Percentiles rank a stretch among this genome's conserved stretches.
Evolutionary conservation across 2,329 filamentous ascomycete genomes (phyloP).

Genomic region (Pyrenochaeta sp.): DNA sequence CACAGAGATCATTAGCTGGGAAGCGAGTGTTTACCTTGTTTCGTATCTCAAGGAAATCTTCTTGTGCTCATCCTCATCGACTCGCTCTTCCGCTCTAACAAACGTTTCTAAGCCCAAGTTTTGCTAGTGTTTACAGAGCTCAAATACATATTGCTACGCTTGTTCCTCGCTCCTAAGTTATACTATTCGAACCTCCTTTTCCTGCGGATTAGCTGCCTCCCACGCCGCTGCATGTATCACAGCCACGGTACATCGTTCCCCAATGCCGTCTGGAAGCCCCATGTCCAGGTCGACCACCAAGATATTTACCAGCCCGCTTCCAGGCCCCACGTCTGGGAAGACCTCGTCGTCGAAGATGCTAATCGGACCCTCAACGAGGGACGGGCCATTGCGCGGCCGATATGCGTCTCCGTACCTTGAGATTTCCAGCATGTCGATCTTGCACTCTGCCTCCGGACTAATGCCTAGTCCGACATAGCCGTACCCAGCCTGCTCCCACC

Average conservation of each 20-base stretch:
- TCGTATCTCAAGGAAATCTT: too few species aligned
- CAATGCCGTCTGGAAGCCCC: neutral
- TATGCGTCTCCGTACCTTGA: neutral
- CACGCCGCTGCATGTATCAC: neutral
- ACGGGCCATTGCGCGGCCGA: neutral
- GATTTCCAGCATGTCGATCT: neutral
- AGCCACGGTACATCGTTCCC: neutral
- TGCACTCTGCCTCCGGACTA: neutral
- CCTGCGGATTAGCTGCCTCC: neutral
- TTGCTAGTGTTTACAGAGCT: too few species aligned
- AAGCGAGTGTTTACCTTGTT: too few species aligned
- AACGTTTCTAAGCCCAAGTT: too few species aligned
- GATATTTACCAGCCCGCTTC: neutral
- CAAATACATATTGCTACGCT: neutral
- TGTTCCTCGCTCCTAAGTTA: neutral
- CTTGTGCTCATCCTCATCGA: too few species aligned
- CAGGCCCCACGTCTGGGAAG: neutral
- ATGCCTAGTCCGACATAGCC: neutral
- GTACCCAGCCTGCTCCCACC: neutral
- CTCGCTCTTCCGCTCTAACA: too few species aligned
- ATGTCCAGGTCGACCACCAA: neutral
- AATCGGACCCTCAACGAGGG: neutral
- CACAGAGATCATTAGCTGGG: too few species aligned
- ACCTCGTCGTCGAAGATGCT: neutral
- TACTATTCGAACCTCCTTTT: neutral